phyloP scores from a whole-genome alignment of 1,139 yeast species.

The Suhomyces kunorum region DNA sequence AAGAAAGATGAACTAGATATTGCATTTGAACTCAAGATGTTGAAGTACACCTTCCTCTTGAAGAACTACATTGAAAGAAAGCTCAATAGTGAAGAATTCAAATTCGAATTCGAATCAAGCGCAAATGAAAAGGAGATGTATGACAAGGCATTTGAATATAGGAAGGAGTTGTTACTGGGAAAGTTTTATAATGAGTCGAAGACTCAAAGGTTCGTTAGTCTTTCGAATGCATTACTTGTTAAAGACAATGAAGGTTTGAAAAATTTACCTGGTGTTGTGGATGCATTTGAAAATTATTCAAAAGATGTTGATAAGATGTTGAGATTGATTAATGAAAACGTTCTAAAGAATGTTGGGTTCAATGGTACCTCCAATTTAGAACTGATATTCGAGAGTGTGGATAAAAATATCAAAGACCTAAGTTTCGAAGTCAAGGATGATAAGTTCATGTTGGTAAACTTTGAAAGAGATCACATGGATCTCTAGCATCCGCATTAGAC shows the following conservation, averaged over 20 bases:
- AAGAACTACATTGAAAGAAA: constrained; percentile 25
- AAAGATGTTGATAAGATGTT: constrained; percentile 23
- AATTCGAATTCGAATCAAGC: constrained; percentile 17
- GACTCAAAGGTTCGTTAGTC: constrained; percentile 23
- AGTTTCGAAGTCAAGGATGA: constrained; percentile 35
- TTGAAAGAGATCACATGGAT: constrained; percentile 41
- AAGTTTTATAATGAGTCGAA: constrained; percentile 17
- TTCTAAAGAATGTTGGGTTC: constrained; percentile 32
- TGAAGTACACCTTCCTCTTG: constrained; percentile 45
- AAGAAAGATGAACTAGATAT: constrained; percentile 32
- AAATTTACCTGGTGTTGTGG: constrained; percentile 26
- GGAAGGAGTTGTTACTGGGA: constrained; percentile 16
- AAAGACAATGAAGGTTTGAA: constrained; percentile 24
- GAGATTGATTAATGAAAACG: constrained; percentile 30
- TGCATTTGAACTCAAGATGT: constrained; percentile 54
- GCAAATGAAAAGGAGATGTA: constrained; percentile 16
- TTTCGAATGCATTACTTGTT: constrained; percentile 34
- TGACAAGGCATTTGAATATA: constrained; percentile 14
- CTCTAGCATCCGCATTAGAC: constrained; percentile 15
- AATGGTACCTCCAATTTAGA: constrained; percentile 35
- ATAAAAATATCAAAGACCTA: constrained; percentile 34
- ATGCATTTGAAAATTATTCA: constrained; percentile 25
- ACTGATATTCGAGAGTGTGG: constrained; percentile 34
- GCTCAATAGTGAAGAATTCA: constrained; percentile 19
- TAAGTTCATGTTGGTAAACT: constrained; percentile 40